These are phyloP conservation scores for Ophiocordyceps camponoti-rufipedis DNA, from an alignment of 2,329 filamentous ascomycete species.

Conservation along the genomic window DNA sequence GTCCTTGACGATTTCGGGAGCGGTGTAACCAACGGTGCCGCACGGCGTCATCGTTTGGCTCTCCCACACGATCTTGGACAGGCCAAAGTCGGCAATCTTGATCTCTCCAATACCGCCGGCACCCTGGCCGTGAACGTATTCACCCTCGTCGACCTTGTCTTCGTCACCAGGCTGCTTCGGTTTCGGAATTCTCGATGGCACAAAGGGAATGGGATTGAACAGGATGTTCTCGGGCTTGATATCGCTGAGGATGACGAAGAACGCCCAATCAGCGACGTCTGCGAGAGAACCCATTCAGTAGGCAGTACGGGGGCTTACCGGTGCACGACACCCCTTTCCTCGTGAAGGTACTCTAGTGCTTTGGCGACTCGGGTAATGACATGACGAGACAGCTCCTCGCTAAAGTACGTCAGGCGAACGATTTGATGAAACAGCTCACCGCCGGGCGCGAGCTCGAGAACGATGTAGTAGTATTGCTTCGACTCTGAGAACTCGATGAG, in stretches of 20 bases:
- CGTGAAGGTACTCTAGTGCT: constrained; percentile 82
- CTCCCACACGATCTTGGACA: constrained; percentile 98
- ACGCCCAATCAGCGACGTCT: background rate
- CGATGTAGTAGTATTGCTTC: constrained; percentile 90
- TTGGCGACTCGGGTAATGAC: constrained; percentile 93
- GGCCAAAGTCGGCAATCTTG: constrained; percentile 94
- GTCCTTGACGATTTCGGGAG: constrained; percentile 96
- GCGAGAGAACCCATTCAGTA: background rate
- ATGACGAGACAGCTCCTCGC: constrained; percentile 83
- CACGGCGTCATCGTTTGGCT: constrained; percentile 98
- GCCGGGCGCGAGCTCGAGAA: constrained; percentile 84
- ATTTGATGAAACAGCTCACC: constrained; percentile 98
- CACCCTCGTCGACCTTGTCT: constrained; percentile 92
- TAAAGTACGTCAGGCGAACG: constrained; percentile 94
- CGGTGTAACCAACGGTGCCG: constrained; percentile 93
- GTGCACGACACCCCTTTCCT: constrained; percentile 89
- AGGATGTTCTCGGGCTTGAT: constrained; percentile 98
- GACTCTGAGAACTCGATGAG: constrained; percentile 90
- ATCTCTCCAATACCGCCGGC: constrained; percentile 83
- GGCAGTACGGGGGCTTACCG: constrained; percentile 37
- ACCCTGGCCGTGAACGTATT: constrained; percentile 68
- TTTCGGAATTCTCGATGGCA: constrained; percentile 65
- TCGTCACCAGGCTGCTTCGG: constrained; percentile 78
- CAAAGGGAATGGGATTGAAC: constrained; percentile 70
- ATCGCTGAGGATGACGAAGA: constrained; percentile 24